Evolutionary conservation across 345 rosid genomes (phyloP).

Genomic region (Physaria fendleri): DNA sequence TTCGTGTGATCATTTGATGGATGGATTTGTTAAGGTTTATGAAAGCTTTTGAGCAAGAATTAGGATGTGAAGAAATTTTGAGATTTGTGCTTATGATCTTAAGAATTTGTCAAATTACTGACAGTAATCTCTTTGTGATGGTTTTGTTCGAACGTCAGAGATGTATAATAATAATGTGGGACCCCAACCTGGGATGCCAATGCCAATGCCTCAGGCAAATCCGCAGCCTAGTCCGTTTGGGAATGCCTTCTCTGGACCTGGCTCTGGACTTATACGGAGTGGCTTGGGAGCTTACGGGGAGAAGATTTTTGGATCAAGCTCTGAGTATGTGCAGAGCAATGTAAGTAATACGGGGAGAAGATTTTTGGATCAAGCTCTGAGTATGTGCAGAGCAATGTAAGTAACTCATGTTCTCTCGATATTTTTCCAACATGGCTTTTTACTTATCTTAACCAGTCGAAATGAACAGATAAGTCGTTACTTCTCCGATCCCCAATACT

Average conservation of each 20-base stretch:
- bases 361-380: constrained; percentile 91
- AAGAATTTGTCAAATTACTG: not conserved
- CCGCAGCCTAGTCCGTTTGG: constrained; percentile 86
- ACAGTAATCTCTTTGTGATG: constrained; percentile 1
- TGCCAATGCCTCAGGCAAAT: constrained; percentile 53
- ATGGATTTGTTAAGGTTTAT: not conserved
- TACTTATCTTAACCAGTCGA: not conserved
- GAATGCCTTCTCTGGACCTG: constrained; percentile 85
- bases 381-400: constrained; percentile 97
- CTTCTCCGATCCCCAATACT: constrained; percentile 95
- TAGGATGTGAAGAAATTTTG: not conserved
- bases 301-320: constrained; percentile 82
- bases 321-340: constrained; percentile 97
- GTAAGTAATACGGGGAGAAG: constrained; percentile 91
- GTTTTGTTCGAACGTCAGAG: constrained; percentile 30
- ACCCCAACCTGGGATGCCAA: constrained; percentile 62
- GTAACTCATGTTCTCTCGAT: constrained; percentile 19
- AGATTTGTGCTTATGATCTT: not conserved
- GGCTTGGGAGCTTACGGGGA: constrained; percentile 96
- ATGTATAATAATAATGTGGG: constrained; percentile 74
- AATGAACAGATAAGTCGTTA: constrained; percentile 67
- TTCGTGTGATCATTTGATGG: not conserved
- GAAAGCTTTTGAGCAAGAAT: not conserved
- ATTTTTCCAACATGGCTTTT: not conserved
- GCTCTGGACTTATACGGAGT: constrained; percentile 83